Evolutionary conservation across 805 yeast species (phyloP).

Genomic region (Ogataea kodamae): DNA sequence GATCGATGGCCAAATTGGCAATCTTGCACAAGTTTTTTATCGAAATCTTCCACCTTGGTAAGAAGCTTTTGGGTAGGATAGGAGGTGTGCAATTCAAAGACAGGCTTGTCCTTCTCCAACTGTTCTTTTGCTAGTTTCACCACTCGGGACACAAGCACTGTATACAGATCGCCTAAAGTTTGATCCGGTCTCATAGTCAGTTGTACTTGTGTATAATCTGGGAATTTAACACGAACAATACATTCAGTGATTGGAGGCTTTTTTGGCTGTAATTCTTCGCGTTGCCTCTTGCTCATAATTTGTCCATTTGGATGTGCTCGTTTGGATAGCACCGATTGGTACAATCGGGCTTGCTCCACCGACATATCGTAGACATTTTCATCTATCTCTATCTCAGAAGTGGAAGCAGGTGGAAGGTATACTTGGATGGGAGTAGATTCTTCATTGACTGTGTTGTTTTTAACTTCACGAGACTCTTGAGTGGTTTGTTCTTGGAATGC

Average conservation of each 20-base stretch:
- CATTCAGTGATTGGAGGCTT: constrained; percentile 34
- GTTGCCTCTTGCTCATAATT: constrained; percentile 32
- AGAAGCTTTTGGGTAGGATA: constrained; percentile 43
- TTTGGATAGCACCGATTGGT: constrained; percentile 46
- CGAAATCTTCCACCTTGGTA: constrained; percentile 20
- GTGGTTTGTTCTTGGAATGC: background rate
- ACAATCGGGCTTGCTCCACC: constrained; percentile 49
- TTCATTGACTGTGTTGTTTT: background rate
- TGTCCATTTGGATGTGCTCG: constrained; percentile 35
- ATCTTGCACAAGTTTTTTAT: constrained; percentile 34
- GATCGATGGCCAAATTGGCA: constrained; percentile 40
- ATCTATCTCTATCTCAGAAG: constrained; percentile 18
- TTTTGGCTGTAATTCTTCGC: constrained; percentile 30
- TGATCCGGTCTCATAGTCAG: constrained; percentile 45
- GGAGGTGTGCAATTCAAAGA: constrained; percentile 39
- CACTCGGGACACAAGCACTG: constrained; percentile 24
- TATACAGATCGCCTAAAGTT: constrained; percentile 29
- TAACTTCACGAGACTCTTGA: background rate
- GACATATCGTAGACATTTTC: constrained; percentile 45
- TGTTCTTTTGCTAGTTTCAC: constrained; percentile 29
- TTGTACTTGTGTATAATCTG: constrained; percentile 53
- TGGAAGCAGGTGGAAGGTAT: background rate
- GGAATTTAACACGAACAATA: constrained; percentile 51
- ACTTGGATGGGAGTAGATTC: constrained; percentile 4
- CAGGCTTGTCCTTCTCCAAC: constrained; percentile 20